These are phyloP conservation scores for Lavandula angustifolia DNA, from an alignment of 257 asterid genomes.

Conservation along the genomic window DNA sequence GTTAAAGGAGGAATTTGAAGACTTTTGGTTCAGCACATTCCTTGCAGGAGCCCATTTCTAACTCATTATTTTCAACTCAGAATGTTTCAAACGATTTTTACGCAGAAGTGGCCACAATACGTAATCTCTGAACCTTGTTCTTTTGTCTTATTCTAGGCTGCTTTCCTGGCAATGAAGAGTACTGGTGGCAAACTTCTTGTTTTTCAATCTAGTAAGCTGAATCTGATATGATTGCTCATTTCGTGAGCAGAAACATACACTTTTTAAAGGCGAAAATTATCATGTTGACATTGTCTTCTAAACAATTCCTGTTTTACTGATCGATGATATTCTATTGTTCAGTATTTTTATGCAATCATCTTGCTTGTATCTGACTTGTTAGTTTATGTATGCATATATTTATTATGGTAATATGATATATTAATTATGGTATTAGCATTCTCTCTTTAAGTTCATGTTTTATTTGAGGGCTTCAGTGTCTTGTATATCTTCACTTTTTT, in stretches of 20 bases:
- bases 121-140: constrained; percentile 20
- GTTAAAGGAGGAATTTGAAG: constrained; percentile 1
- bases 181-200: constrained; percentile 96
- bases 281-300: constrained; percentile 9
- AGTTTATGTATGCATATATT: neutral
- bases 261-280: neutral
- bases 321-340: neutral
- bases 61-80: neutral
- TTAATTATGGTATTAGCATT: constrained; percentile 16
- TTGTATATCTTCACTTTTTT: constrained; percentile 5
- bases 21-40: constrained; percentile 13
- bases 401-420: too few species aligned
- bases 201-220: constrained; percentile 76
- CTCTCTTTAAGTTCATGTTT: constrained; percentile 14
- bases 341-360: neutral
- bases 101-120: constrained; percentile 1
- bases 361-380: neutral
- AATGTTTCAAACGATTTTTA: constrained; percentile 1
- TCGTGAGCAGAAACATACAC: constrained; percentile 1
- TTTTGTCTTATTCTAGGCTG: constrained; percentile 59
- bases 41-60: constrained; percentile 1
- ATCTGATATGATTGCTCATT: constrained; percentile 15
- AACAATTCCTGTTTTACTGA: constrained; percentile 7
- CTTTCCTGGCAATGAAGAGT: constrained; percentile 85
- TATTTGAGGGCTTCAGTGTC: constrained; percentile 1